A percentile compares a stretch with the other conserved stretches of the same genome.
These are phyloP conservation scores for Pterothamnion heteromorphum DNA, from an alignment of 31 red algal species.

Conservation along the genomic window DNA sequence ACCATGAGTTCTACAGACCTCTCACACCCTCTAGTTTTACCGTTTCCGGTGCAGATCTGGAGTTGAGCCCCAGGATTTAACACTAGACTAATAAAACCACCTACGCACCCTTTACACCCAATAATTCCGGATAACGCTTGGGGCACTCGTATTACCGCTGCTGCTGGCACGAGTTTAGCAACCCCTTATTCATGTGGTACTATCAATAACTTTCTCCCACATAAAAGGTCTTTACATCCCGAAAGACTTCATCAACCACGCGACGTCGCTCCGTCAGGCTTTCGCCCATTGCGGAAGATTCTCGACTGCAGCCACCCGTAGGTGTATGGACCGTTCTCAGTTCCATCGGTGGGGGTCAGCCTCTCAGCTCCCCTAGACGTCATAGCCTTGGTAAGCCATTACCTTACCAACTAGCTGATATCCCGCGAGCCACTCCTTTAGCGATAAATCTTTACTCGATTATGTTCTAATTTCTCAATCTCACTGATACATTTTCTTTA, in stretches of 20 bases:
- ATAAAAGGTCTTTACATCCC: not conserved
- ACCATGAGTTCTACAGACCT: not conserved
- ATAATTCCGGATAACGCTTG: not conserved
- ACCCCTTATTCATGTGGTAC: not conserved
- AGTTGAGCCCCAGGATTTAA: not conserved
- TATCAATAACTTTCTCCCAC: not conserved
- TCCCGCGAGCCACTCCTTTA: not conserved
- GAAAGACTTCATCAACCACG: not conserved
- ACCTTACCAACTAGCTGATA: constrained; percentile 30
- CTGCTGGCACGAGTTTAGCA: constrained; percentile 36
- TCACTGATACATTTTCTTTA: too few species aligned
- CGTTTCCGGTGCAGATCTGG: not conserved
- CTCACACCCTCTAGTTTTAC: not conserved
- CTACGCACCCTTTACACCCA: constrained; percentile 41
- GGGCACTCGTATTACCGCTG: constrained; percentile 18
- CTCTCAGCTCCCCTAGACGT: constrained; percentile 25
- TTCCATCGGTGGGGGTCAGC: constrained; percentile 39
- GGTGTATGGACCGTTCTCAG: constrained; percentile 46
- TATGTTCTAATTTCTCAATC: too few species aligned
- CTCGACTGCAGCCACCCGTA: constrained; percentile 28
- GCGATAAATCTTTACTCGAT: not conserved
- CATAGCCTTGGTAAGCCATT: constrained; percentile 34
- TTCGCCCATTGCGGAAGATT: constrained; percentile 32
- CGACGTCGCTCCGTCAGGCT: not conserved
- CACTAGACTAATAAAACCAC: not conserved